Evolutionary conservation across 768 basidiomycete species (phyloP).

Genomic region (Rhizopogon vinicolor): DNA sequence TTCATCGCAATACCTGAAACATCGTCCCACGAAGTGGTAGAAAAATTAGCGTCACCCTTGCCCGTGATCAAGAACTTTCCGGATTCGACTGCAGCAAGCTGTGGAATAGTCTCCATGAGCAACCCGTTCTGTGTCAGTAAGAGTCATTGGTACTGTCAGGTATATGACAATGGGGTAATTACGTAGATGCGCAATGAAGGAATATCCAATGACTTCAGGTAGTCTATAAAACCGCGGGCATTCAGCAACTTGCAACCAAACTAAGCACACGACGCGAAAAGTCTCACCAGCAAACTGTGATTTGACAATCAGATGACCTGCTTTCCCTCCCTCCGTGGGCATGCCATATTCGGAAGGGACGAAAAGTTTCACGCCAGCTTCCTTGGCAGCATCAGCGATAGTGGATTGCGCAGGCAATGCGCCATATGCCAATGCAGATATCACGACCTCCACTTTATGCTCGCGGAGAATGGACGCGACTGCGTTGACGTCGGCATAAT

Average conservation of each 20-base stretch:
- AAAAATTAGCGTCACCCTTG: constrained; percentile 24
- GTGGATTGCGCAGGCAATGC: constrained; percentile 20
- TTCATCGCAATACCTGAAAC: constrained; percentile 23
- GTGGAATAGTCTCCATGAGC: constrained; percentile 28
- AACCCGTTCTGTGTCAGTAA: constrained; percentile 24
- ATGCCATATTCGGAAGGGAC: constrained; percentile 36
- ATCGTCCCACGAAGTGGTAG: constrained; percentile 29
- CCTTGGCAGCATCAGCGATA: constrained; percentile 32
- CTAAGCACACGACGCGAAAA: too few relatives aligned
- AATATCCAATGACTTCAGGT: constrained; percentile 24
- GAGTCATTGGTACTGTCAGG: background rate
- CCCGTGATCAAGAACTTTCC: constrained; percentile 29
- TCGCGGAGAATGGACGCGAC: constrained; percentile 23
- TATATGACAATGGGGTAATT: constrained; percentile 3
- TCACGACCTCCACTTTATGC: constrained; percentile 29
- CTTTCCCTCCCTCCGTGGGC: constrained; percentile 27
- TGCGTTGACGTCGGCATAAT: constrained; percentile 20
- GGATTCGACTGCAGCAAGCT: constrained; percentile 20
- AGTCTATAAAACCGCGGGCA: constrained; percentile 12
- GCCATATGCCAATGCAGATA: constrained; percentile 27
- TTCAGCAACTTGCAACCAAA: background rate
- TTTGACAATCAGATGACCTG: constrained; percentile 20
- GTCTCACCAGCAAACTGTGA: constrained; percentile 23
- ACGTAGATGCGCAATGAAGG: constrained; percentile 29
- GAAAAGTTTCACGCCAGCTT: constrained; percentile 32